A percentile compares a stretch with the other conserved stretches of the same genome.
Evolutionary conservation across 805 yeast genomes (phyloP).

Genomic region (Candida piceae): DNA sequence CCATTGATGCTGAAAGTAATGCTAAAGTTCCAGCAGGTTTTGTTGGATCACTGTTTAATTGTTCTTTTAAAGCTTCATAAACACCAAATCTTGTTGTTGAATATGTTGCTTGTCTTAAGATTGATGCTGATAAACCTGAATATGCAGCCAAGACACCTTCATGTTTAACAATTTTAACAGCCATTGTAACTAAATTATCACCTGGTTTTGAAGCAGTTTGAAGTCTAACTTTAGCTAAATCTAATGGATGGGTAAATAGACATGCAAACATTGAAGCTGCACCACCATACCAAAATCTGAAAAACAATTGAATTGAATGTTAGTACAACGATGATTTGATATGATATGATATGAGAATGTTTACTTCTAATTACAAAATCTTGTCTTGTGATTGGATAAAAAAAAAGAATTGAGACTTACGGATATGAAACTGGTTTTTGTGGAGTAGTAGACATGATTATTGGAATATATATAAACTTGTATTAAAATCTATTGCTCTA

Average conservation of each 20-base stretch:
- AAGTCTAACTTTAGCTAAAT: conserved; percentile 79
- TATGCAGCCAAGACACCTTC: conserved; percentile 73
- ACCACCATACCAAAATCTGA: conserved; percentile 32
- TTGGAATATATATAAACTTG: background rate
- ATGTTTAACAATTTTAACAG: conserved; percentile 48
- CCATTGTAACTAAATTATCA: conserved; percentile 56
- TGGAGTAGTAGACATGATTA: background rate
- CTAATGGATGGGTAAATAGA: conserved; percentile 74
- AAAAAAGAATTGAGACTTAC: background rate
- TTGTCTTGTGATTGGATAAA: background rate
- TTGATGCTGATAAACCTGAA: conserved; percentile 76
- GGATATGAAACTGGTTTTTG: background rate
- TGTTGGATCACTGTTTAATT: conserved; percentile 35
- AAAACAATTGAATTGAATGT: background rate
- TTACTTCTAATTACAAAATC: background rate
- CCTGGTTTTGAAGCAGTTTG: conserved; percentile 74
- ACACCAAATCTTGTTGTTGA: conserved; percentile 83
- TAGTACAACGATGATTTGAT: background rate
- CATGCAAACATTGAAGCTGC: conserved; percentile 66
- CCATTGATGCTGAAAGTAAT: conserved; percentile 73
- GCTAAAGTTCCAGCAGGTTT: conserved; percentile 51
- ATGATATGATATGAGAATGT: background rate
- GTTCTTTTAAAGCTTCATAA: conserved; percentile 72
- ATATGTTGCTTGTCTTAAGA: conserved; percentile 82
- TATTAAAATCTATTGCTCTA: too few relatives aligned